Evolutionary conservation across 2,329 filamentous ascomycete genomes (phyloP).

Genomic region (Daldinia sp.): DNA sequence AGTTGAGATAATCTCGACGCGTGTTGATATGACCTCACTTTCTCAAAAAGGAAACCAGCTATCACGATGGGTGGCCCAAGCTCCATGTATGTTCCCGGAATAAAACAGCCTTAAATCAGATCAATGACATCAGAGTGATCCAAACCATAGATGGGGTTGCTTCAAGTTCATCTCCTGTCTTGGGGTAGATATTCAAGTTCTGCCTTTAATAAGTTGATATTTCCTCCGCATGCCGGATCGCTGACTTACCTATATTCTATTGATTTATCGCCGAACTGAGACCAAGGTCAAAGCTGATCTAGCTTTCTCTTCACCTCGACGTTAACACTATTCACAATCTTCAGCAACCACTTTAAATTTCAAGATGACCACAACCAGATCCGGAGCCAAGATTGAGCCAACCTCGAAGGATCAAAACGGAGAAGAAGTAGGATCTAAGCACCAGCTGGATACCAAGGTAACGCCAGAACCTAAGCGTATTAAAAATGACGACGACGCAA

Average conservation of each 20-base stretch:
- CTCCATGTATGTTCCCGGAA: slow-evolving; percentile 23
- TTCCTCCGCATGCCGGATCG: background rate
- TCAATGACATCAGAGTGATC: slow-evolving; percentile 39
- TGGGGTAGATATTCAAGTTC: background rate
- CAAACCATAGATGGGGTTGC: background rate
- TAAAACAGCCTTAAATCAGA: slow-evolving; percentile 11
- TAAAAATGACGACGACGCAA: slow-evolving; percentile 47
- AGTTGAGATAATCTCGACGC: background rate
- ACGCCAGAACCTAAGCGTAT: slow-evolving; percentile 52
- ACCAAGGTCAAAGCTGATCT: background rate
- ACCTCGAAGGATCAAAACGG: slow-evolving; percentile 13
- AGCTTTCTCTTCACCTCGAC: background rate
- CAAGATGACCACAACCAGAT: slow-evolving; percentile 41
- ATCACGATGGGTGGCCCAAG: slow-evolving; percentile 31
- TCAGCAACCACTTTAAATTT: background rate
- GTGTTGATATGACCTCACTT: slow-evolving; percentile 8
- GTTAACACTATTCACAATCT: background rate
- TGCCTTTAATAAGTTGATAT: background rate
- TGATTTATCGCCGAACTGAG: background rate
- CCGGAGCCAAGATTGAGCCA: slow-evolving; percentile 33
- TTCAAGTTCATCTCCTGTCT: too few species aligned
- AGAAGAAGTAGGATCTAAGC: slow-evolving; percentile 47
- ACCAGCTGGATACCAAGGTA: slow-evolving; percentile 44
- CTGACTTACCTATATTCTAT: background rate
- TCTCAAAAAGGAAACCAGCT: slow-evolving; percentile 26